Conservation (phyloP, 2,329 filamentous ascomycete genomes). For the Epicoccum nigrum region DNA sequence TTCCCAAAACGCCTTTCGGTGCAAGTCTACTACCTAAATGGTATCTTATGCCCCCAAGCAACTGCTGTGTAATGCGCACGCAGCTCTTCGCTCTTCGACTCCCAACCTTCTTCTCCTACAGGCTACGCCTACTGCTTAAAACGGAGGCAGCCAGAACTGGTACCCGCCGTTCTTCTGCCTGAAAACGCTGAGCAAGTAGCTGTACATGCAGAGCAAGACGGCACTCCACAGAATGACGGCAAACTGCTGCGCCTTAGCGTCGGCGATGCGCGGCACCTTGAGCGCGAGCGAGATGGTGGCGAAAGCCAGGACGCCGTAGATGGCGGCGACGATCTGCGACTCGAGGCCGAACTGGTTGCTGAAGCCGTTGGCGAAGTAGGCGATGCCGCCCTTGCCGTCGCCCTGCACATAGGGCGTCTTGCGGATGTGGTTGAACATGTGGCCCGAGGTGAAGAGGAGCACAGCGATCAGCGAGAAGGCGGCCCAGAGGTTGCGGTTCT, state of each 20-base stretch:
- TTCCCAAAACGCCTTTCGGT: constrained; percentile 11
- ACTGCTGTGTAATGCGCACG: not conserved
- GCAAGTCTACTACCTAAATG: not conserved
- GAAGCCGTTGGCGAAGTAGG: constrained; percentile 90
- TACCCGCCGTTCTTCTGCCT: constrained; percentile 93
- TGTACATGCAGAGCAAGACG: constrained; percentile 83
- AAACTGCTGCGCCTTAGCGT: constrained; percentile 77
- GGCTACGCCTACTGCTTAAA: constrained; percentile 55
- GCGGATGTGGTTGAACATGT: constrained; percentile 99
- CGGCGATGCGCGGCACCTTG: constrained; percentile 87
- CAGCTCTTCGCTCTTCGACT: not conserved
- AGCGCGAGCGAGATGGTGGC: constrained; percentile 88
- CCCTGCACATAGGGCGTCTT: constrained; percentile 91
- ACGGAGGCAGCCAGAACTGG: constrained; percentile 91
- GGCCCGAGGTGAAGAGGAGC: constrained; percentile 90
- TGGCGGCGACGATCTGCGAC: constrained; percentile 90
- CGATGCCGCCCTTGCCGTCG: constrained; percentile 83
- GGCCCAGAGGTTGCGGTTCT: constrained; percentile 94
- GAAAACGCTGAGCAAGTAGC: constrained; percentile 93
- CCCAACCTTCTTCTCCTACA: not conserved
- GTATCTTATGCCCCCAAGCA: not conserved
- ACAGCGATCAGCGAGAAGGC: constrained; percentile 86
- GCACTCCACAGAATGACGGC: constrained; percentile 80
- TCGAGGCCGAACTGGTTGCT: constrained; percentile 93
- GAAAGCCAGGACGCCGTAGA: constrained; percentile 85